Base-by-base conservation (phyloP, 805 yeast genomes). In the Hyphopichia homilentoma region DNA sequence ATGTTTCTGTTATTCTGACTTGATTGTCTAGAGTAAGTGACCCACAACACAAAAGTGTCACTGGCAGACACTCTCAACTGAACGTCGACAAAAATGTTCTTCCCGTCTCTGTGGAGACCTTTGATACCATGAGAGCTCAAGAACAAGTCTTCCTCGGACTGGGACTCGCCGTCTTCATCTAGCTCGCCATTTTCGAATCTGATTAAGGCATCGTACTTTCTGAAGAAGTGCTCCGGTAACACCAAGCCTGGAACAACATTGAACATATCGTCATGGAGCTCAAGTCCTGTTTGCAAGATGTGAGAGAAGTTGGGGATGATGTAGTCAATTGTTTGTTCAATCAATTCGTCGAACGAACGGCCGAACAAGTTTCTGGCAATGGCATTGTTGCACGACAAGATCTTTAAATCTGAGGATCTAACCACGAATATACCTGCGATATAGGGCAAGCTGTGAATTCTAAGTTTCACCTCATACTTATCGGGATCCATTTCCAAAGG, bases 201-300 rank as follows among this genome's bases (percentile, higher is more conserved):
- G 38, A 61, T 43, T 33, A 70, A 64, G 1, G 83, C 79, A 35
- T 70, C 67, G 33, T 77, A 68, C 43, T 80, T 79, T 40, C 97
- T 72, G 61, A 90, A 88, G 52, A 84, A 82, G 57, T 88, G 96
- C 55, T 89, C 97, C 0, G 97, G 95, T 8, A 89, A 61, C 0
- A 89, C 96, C 31, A 85, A 59, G 1, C 96, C 96, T 0, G 82
- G 75, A 5, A 47, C 52, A 16, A 61, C 34, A 14, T 47, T 43
- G 19, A 51, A 40, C 0, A 39, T 43, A 6, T 50, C 48, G 4
- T 38, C 30, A 25, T 50, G 51, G 18, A 50, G 54, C 3, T 53
- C 54, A 9, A 56, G 36, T 1, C 80, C 77, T 14, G 50, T 41
- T 2, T 57, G 52, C 30, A 79, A 50, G 14, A 77, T 59, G 3